Evolutionary conservation across 148 eudicot species (phyloP).

Genomic region (Hydrangea macrophylla): DNA sequence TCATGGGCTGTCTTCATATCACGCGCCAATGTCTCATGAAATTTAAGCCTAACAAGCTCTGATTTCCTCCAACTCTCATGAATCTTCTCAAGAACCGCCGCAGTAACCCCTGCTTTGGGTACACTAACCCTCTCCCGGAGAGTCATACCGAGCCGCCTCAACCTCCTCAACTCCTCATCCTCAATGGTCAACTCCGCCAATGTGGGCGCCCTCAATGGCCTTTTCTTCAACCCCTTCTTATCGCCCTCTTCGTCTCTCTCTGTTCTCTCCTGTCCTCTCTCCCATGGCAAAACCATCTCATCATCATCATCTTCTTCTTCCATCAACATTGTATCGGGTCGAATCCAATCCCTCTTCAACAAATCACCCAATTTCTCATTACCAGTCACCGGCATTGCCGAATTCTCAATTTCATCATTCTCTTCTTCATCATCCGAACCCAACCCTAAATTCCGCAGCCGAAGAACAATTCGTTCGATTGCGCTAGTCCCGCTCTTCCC

Average conservation of each 20-base stretch:
- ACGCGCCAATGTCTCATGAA: conserved; percentile 84
- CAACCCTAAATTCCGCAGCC: conserved; percentile 69
- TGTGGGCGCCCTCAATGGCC: conserved; percentile 55
- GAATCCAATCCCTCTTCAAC: conserved; percentile 88
- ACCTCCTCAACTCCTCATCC: conserved; percentile 81
- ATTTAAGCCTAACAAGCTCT: conserved; percentile 87
- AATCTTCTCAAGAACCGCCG: conserved; percentile 74
- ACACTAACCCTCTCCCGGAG: conserved; percentile 83
- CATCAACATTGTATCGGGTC: conserved; percentile 63
- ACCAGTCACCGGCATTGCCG: conserved; percentile 16
- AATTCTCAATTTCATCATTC: conserved; percentile 25
- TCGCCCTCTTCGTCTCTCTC: conserved; percentile 29
- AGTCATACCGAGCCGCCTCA: conserved; percentile 81
- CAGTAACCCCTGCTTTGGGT: conserved; percentile 88
- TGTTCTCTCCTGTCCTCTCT: conserved; percentile 42
- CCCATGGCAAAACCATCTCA: conserved; percentile 74
- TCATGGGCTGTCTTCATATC: conserved; percentile 97
- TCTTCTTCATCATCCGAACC: conserved; percentile 62
- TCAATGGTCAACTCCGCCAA: conserved; percentile 87
- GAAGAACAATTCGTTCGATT: conserved; percentile 76
- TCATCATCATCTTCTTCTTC: conserved; percentile 56
- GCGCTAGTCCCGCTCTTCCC: conserved; percentile 36
- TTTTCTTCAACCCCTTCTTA: conserved; percentile 31
- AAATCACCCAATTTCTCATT: conserved; percentile 84
- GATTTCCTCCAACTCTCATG: conserved; percentile 82